Conservation (phyloP, 2,329 filamentous ascomycete species). For the Talaromyces sp. region DNA sequence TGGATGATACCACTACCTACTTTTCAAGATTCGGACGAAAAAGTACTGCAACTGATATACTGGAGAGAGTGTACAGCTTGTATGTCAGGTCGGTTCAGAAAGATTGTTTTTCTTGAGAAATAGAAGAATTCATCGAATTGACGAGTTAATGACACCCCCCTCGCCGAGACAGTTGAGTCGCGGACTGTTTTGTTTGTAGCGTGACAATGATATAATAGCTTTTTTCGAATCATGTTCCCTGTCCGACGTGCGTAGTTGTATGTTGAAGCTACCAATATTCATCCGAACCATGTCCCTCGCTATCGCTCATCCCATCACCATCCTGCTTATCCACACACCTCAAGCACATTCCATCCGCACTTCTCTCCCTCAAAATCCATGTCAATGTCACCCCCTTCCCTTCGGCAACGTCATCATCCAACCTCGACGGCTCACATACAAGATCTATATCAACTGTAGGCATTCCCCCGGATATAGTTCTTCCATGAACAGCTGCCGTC, state of each 20-base stretch:
- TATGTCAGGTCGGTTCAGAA: constrained; percentile 12
- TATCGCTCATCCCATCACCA: background rate
- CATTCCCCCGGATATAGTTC: background rate
- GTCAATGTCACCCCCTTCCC: background rate
- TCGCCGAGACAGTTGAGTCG: background rate
- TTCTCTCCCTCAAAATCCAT: background rate
- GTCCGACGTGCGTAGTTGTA: too few relatives aligned
- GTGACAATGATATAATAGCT: constrained; percentile 7
- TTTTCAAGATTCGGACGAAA: constrained; percentile 3
- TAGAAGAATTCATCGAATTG: constrained; percentile 16
- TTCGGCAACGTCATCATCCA: background rate
- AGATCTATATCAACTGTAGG: background rate
- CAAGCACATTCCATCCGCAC: background rate
- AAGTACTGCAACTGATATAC: background rate
- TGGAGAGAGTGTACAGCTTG: background rate
- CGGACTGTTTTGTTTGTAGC: constrained; percentile 5
- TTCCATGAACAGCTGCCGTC: background rate
- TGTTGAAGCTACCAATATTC: background rate
- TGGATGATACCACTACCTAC: constrained; percentile 9
- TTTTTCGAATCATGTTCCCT: background rate
- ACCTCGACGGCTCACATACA: background rate
- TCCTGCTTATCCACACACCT: background rate
- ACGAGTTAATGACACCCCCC: constrained; percentile 18
- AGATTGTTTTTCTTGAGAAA: constrained; percentile 14
- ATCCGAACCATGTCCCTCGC: background rate